Conservation (phyloP, 306 rosid genomes). For the Spatholobus suberectus region DNA sequence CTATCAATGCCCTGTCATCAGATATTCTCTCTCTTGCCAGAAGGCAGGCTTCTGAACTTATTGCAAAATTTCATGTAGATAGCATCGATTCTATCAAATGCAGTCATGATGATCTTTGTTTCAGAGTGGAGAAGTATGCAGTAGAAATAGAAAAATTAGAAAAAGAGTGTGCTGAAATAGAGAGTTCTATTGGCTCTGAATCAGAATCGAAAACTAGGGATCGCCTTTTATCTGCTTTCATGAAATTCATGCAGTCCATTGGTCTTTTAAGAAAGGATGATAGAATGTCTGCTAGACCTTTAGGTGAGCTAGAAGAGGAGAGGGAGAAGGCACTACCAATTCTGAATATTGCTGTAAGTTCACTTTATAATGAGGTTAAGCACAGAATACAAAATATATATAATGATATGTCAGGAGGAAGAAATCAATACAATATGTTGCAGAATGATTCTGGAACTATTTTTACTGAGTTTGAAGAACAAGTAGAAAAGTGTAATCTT, state of each 20-base stretch:
- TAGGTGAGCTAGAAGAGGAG: conserved; percentile 64
- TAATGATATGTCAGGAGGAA: conserved; percentile 52
- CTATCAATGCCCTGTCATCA: conserved; percentile 70
- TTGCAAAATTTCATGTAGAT: conserved; percentile 63
- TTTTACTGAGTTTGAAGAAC: conserved; percentile 77
- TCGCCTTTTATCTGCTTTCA: conserved; percentile 70
- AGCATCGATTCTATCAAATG: conserved; percentile 59
- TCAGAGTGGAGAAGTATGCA: conserved; percentile 70
- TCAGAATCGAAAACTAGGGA: conserved; percentile 84
- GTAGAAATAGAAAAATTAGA: conserved; percentile 76
- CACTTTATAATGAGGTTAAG: conserved; percentile 67
- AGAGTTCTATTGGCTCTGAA: conserved; percentile 69
- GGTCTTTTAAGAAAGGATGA: conserved; percentile 66
- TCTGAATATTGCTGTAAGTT: conserved; percentile 64
- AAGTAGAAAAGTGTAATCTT: conserved; percentile 85
- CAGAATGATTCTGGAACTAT: conserved; percentile 62
- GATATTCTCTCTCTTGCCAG: conserved; percentile 83
- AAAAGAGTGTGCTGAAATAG: conserved; percentile 71
- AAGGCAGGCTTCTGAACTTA: conserved; percentile 88
- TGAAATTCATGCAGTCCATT: conserved; percentile 74
- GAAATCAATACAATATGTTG: conserved; percentile 51
- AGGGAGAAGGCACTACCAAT: conserved; percentile 59
- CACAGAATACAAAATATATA: conserved; percentile 55
- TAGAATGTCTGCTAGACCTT: conserved; percentile 48
- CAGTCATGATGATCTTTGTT: conserved; percentile 71